These are phyloP conservation scores for Parathielavia hyrcaniae DNA, from an alignment of 495 filamentous ascomycete genomes.

Conservation along the genomic window DNA sequence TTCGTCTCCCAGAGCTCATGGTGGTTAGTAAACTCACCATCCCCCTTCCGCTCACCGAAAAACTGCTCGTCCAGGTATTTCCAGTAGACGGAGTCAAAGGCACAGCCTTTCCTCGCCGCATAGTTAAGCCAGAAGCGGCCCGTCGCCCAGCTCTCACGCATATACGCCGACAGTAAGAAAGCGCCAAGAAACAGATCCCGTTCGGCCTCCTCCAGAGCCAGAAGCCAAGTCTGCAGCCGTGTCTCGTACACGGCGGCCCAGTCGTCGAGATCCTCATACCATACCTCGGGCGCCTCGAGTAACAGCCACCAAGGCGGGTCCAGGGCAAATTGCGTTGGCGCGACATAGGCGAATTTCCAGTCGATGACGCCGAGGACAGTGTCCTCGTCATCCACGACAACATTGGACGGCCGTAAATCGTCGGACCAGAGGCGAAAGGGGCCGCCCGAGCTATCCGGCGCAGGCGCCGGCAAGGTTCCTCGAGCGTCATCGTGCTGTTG, in stretches of 20 bases:
- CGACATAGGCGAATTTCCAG: conserved; percentile 43
- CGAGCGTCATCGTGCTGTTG: neutral
- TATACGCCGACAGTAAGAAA: neutral
- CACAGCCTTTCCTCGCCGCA: neutral
- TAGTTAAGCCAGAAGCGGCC: neutral
- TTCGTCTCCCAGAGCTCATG: neutral
- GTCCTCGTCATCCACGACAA: conserved; percentile 21
- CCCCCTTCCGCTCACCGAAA: neutral
- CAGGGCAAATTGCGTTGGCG: conserved; percentile 36
- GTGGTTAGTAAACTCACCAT: too few species aligned
- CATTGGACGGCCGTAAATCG: conserved; percentile 26
- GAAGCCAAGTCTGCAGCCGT: conserved; percentile 28
- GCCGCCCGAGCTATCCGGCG: conserved; percentile 5
- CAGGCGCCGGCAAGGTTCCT: neutral
- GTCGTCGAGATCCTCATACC: conserved; percentile 30
- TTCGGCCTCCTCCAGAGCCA: conserved; percentile 25
- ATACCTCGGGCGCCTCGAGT: conserved; percentile 33
- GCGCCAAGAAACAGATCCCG: neutral
- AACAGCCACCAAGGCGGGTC: conserved; percentile 44
- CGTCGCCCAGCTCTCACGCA: conserved; percentile 2
- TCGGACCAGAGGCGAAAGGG: conserved; percentile 27
- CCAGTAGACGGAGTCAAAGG: neutral
- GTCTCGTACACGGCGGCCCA: conserved; percentile 25
- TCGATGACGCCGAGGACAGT: conserved; percentile 28
- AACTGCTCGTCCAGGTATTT: neutral